A percentile compares a stretch with the other conserved stretches of the same genome.
These are phyloP conservation scores for Cyberlindnera japonica DNA, from an alignment of 805 yeast genomes.

Conservation along the genomic window DNA sequence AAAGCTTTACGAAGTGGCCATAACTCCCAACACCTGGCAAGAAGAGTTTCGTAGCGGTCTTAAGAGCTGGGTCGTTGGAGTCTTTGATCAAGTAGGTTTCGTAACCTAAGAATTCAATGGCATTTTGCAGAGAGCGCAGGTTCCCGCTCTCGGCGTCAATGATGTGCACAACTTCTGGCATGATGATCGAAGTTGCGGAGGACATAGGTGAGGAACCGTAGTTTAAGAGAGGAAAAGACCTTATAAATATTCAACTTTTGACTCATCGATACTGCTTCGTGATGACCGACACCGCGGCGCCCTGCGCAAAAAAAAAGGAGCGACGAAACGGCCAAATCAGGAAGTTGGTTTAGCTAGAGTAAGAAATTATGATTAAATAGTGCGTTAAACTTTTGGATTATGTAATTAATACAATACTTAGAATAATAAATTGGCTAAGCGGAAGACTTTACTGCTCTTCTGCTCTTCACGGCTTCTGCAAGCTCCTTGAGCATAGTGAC, in stretches of 20 bases:
- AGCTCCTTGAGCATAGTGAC: slow-evolving; percentile 73
- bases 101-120: slow-evolving; percentile 75
- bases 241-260: neutral
- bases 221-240: neutral
- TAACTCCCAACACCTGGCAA: slow-evolving; percentile 98
- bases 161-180: slow-evolving; percentile 46
- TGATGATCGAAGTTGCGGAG: slow-evolving; percentile 1
- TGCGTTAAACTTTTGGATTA: too few species aligned
- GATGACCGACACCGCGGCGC: neutral
- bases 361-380: too few species aligned
- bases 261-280: neutral
- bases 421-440: too few species aligned
- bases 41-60: slow-evolving; percentile 53
- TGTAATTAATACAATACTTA: too few species aligned
- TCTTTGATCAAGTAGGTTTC: slow-evolving; percentile 57
- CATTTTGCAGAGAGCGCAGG: slow-evolving; percentile 82
- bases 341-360: neutral
- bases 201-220: neutral
- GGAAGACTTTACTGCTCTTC: slow-evolving; percentile 49
- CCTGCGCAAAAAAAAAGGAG: neutral
- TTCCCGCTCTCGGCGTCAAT: slow-evolving; percentile 96
- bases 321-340: neutral
- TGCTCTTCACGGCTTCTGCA: slow-evolving; percentile 76
- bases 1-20: slow-evolving; percentile 83
- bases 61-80: slow-evolving; percentile 49